A percentile compares a stretch with the other conserved stretches of the same genome.
phyloP scores from a whole-genome alignment of 768 basidiomycete genomes.

The Mycena epipterygia region DNA sequence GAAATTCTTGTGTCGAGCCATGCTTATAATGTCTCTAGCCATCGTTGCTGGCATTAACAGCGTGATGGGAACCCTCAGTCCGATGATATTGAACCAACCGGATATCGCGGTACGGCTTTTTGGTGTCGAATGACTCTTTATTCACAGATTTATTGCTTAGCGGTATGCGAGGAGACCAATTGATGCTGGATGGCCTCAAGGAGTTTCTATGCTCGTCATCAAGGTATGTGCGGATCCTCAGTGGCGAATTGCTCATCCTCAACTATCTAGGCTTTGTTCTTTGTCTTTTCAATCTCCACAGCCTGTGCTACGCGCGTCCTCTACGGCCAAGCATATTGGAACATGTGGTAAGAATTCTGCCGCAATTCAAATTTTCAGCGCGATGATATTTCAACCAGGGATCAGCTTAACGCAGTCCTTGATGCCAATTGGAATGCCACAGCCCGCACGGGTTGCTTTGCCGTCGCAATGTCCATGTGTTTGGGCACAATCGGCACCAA shows the following conservation, averaged over 20 bases:
- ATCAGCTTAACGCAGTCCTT: slow-evolving; percentile 38
- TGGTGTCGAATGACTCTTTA: not conserved
- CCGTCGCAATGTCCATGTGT: slow-evolving; percentile 37
- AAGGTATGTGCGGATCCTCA: slow-evolving; percentile 15
- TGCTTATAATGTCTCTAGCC: not conserved
- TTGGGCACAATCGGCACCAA: slow-evolving; percentile 37
- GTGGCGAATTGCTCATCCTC: not conserved
- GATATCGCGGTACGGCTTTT: slow-evolving; percentile 17
- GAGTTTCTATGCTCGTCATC: slow-evolving; percentile 35
- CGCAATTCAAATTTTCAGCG: not conserved
- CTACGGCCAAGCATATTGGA: slow-evolving; percentile 30
- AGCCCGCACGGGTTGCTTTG: slow-evolving; percentile 37
- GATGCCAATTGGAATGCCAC: slow-evolving; percentile 38
- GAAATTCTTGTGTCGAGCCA: not conserved
- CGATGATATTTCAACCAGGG: slow-evolving; percentile 27
- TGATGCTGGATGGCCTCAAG: slow-evolving; percentile 39
- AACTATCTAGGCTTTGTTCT: slow-evolving; percentile 10
- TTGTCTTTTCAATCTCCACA: slow-evolving; percentile 37
- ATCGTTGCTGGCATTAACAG: slow-evolving; percentile 33
- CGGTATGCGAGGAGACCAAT: slow-evolving; percentile 36
- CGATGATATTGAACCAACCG: slow-evolving; percentile 29
- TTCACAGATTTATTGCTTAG: not conserved
- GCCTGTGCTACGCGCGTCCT: slow-evolving; percentile 35
- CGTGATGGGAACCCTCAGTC: slow-evolving; percentile 36
- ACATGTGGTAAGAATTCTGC: slow-evolving; percentile 23